Conservation (phyloP, 352 stramenopile species). For the Globisporangium parvum region DNA sequence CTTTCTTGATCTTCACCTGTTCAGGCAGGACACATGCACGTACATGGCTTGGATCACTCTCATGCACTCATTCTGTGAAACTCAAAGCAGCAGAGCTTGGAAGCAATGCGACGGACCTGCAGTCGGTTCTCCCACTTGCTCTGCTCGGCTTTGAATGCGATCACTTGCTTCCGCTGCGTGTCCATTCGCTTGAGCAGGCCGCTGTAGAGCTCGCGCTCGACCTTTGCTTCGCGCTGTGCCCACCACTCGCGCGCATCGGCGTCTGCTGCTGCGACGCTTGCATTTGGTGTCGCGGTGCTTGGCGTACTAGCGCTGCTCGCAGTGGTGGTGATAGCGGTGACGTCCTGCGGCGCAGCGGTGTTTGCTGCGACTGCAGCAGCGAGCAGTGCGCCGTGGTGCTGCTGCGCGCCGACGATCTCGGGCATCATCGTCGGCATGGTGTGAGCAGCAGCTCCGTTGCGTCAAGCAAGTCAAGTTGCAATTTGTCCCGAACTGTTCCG, state of each 20-base stretch:
- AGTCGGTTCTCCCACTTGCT: constrained; percentile 81
- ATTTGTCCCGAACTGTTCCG: constrained; percentile 3
- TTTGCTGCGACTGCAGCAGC: neutral
- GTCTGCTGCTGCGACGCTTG: constrained; percentile 11
- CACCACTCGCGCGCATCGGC: constrained; percentile 56
- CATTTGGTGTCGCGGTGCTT: neutral
- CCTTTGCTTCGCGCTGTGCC: constrained; percentile 39
- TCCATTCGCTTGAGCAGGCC: constrained; percentile 65
- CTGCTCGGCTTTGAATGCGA: constrained; percentile 77
- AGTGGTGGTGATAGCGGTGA: neutral
- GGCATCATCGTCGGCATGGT: constrained; percentile 8
- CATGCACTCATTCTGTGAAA: neutral
- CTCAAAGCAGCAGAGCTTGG: neutral
- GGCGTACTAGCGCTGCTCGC: neutral
- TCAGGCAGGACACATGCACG: neutral
- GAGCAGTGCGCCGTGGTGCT: constrained; percentile 10
- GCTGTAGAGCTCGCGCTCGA: constrained; percentile 42
- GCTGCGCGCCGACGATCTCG: constrained; percentile 6
- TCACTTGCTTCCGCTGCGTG: constrained; percentile 58
- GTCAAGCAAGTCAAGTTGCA: neutral
- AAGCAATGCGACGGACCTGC: constrained; percentile 25
- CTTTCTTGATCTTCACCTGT: constrained; percentile 30
- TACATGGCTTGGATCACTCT: neutral
- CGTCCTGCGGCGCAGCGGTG: neutral
- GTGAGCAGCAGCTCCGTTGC: too few relatives aligned